Base-by-base conservation (phyloP, 2,329 filamentous ascomycete genomes). In the Penicillium sp. region DNA sequence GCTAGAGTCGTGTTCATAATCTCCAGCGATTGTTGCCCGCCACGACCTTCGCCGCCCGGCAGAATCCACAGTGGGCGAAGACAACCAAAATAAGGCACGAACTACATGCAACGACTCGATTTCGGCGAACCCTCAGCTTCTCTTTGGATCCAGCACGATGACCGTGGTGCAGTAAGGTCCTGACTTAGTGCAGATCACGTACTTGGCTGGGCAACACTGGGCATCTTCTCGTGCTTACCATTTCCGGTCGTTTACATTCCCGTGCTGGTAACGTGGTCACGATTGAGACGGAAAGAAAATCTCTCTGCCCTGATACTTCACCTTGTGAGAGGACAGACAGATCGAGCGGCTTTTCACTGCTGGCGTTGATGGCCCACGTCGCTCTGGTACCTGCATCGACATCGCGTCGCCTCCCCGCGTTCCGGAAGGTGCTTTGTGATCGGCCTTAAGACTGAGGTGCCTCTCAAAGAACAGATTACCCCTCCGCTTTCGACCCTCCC, bases 241-340 rank as follows among this genome's bases (percentile, higher is more conserved):
- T 54, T 57, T 59, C 52, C 55, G 57, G 52, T 39, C 43, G 52
- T 56, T 60, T 54, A 57, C 59, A 61, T 60, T 61, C 57, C 52
- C 35, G 47, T 51, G 37, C 50, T 53, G 31, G 43, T 45, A 35
- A 49, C 46, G 32, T 47, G 35, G 15, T 28, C 52, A 40, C 35
- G 27, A 44, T 49, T 49, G 23, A 54, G 50, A 53, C 47, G 37
- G 33, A 52, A 4, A 66, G 27, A 6, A 24, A 45, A 24, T 38
- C 15, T 23, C 28, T 43, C 39, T 20, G 15, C 18, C 15, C 33
- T 6, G 13, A 12, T 18, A 12, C 1, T 18, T 5, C 8, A 12
- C 9, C 9, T 18, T 15, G 13, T 18, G 6, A 20, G 9, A 20
- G 33, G 9, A 12, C 33, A 37, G 18, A 6, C 9, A 37, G 15